phyloP scores from a whole-genome alignment of 2,329 filamentous ascomycete genomes.

The Tolypocladium paradoxum region DNA sequence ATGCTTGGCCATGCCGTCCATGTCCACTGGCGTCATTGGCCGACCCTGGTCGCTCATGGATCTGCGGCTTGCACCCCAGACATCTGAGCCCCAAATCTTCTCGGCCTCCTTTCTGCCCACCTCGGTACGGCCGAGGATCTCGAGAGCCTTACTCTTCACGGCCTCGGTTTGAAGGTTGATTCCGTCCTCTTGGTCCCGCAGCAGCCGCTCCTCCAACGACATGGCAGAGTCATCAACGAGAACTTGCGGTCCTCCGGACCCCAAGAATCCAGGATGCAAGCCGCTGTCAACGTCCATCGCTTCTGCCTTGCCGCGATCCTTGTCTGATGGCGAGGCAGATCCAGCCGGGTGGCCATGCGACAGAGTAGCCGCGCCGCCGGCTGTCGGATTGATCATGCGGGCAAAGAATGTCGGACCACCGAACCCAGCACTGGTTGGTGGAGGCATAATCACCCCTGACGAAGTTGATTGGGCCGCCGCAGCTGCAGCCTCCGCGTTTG shows the following conservation, averaged over 20 bases:
- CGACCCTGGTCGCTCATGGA: slow-evolving; percentile 16
- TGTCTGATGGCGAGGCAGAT: slow-evolving; percentile 11
- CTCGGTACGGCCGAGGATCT: slow-evolving; percentile 40
- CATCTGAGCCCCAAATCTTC: slow-evolving; percentile 37
- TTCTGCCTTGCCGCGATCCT: slow-evolving; percentile 21
- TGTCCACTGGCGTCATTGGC: slow-evolving; percentile 15
- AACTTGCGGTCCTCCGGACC: slow-evolving; percentile 30
- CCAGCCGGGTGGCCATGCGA: slow-evolving; percentile 19
- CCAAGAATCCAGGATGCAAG: slow-evolving; percentile 33
- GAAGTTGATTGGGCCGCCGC: slow-evolving; percentile 15
- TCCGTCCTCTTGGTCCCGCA: slow-evolving; percentile 33
- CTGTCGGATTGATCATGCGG: slow-evolving; percentile 7
- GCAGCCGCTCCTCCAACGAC: slow-evolving; percentile 39
- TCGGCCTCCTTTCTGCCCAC: slow-evolving; percentile 38
- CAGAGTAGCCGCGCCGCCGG: slow-evolving; percentile 7
- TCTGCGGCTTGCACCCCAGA: slow-evolving; percentile 29
- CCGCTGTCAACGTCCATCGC: slow-evolving; percentile 28
- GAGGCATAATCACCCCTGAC: slow-evolving; percentile 9
- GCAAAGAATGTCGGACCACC: slow-evolving; percentile 15
- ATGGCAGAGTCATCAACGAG: slow-evolving; percentile 27
- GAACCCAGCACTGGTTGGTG: slow-evolving; percentile 11
- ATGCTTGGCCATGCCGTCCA: slow-evolving; percentile 21
- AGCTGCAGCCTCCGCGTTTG: slow-evolving; percentile 43
- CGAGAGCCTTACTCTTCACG: slow-evolving; percentile 39
- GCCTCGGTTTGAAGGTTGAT: slow-evolving; percentile 33